Conservation (phyloP, 805 yeast genomes). For the Lipomyces orientalis region DNA sequence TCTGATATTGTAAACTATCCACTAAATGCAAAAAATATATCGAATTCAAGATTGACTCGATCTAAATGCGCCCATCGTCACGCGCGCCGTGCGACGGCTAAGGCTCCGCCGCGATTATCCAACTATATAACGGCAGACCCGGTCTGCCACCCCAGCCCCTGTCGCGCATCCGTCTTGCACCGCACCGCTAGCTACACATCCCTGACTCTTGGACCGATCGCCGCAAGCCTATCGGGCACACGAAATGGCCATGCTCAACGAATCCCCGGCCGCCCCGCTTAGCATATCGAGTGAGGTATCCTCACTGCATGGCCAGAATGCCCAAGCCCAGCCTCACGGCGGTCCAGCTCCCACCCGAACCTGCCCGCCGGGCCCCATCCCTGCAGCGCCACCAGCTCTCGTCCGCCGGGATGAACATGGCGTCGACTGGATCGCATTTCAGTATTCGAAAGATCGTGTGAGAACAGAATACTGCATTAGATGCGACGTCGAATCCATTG, state of each 20-base stretch:
- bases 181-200: not conserved
- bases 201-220: not conserved
- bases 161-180: not conserved
- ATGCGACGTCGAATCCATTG: conserved; percentile 46
- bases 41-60: not conserved
- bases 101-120: not conserved
- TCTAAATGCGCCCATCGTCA: not conserved
- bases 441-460: conserved; percentile 45
- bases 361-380: conserved; percentile 43
- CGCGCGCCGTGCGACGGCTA: not conserved
- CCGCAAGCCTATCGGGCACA: not conserved
- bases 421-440: conserved; percentile 45
- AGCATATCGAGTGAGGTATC: not conserved
- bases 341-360: not conserved
- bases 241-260: not conserved
- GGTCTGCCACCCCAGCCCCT: conserved; percentile 1
- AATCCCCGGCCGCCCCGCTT: conserved; percentile 2
- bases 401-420: conserved; percentile 41
- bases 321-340: conserved; percentile 2
- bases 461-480: conserved; percentile 44
- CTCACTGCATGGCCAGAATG: not conserved
- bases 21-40: not conserved
- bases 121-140: not conserved
- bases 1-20: not conserved
- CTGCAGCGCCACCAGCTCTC: conserved; percentile 40